Conservation (phyloP, 176 grass and related monocot genomes). For the Dendrocalamus sinicus region DNA sequence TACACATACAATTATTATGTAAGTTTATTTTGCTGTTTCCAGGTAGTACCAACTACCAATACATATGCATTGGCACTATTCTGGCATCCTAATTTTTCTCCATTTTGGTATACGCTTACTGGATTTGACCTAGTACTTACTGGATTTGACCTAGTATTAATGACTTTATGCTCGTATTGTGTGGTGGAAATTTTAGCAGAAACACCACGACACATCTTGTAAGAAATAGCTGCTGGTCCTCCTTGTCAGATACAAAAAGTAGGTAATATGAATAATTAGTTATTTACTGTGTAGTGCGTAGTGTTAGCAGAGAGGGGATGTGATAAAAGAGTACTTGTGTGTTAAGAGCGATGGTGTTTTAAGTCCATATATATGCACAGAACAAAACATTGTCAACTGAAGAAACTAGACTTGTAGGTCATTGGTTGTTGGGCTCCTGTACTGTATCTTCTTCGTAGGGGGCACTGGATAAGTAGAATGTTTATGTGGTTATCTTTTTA, state of each 20-base stretch:
- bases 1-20: slow-evolving; percentile 87
- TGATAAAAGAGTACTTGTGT: neutral
- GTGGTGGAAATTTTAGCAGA: neutral
- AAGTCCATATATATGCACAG: neutral
- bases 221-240: neutral
- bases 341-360: neutral
- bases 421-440: neutral
- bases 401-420: neutral
- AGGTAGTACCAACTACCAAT: slow-evolving; percentile 10
- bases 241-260: neutral
- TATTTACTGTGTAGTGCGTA: neutral
- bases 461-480: neutral
- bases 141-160: neutral
- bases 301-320: neutral
- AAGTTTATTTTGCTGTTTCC: slow-evolving; percentile 42
- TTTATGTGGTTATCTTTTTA: neutral
- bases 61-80: neutral
- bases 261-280: neutral
- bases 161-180: neutral
- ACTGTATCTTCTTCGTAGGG: neutral
- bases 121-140: neutral
- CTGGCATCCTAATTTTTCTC: neutral
- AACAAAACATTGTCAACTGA: slow-evolving; percentile 8
- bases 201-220: neutral
- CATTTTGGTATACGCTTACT: neutral